These are phyloP conservation scores for Raddia guianensis DNA, from an alignment of 176 grass and related monocot species.

Conservation along the genomic window DNA sequence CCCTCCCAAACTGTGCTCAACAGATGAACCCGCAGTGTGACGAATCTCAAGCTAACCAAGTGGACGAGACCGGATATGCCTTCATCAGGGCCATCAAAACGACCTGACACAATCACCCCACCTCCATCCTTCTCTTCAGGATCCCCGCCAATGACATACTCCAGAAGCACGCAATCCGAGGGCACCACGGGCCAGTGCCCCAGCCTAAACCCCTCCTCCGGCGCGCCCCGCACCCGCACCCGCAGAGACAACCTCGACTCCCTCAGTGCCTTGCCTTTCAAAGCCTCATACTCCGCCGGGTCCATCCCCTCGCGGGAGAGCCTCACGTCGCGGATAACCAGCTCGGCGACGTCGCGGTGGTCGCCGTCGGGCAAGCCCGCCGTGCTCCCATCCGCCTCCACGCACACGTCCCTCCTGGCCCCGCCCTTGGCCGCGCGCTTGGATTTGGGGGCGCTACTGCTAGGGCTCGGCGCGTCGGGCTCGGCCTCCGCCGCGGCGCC, in stretches of 20 bases:
- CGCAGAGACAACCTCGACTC: conserved; percentile 56
- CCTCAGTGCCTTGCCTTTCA: conserved; percentile 27
- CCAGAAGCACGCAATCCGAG: conserved; percentile 60
- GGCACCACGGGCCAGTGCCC: conserved; percentile 78
- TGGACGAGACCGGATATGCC: conserved; percentile 70
- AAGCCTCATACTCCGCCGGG: conserved; percentile 24
- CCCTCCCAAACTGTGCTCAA: neutral
- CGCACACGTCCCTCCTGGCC: conserved; percentile 49
- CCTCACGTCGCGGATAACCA: conserved; percentile 57
- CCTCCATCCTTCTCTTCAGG: conserved; percentile 6
- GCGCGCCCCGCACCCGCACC: conserved; percentile 59
- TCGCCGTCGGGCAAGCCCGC: conserved; percentile 14
- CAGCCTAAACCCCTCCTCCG: conserved; percentile 64
- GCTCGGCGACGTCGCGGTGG: conserved; percentile 74
- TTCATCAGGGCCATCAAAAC: conserved; percentile 79
- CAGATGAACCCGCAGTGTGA: conserved; percentile 44
- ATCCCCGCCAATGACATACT: conserved; percentile 35
- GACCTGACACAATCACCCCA: conserved; percentile 49
- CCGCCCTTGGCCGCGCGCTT: conserved; percentile 47
- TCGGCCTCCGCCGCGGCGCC: conserved; percentile 23
- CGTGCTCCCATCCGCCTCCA: conserved; percentile 55
- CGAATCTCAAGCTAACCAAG: conserved; percentile 67
- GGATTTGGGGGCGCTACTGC: conserved; percentile 29
- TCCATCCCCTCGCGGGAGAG: conserved; percentile 45
- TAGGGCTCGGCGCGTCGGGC: conserved; percentile 39